These are phyloP conservation scores for Castanospermum australe DNA, from an alignment of 306 rosid species.

Conservation along the genomic window DNA sequence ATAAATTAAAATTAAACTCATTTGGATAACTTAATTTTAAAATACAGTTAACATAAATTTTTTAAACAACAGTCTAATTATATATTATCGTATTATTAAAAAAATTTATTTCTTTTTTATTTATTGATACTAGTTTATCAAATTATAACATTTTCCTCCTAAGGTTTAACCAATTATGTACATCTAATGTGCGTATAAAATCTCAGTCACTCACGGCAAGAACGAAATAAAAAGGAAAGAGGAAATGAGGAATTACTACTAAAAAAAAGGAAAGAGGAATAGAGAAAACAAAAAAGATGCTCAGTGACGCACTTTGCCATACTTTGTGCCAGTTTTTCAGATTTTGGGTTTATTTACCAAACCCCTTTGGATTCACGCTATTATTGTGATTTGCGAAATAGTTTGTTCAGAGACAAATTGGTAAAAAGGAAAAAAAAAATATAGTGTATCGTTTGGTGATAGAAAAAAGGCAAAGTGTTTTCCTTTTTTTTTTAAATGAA, in stretches of 20 bases:
- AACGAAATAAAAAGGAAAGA: neutral
- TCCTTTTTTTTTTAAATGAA: neutral
- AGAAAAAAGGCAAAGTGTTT: neutral
- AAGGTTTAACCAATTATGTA: neutral
- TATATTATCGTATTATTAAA: no score
- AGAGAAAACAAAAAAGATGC: neutral
- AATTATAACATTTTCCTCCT: neutral
- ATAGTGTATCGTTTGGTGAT: neutral
- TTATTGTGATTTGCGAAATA: neutral
- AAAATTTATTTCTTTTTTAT: no score
- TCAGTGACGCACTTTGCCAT: neutral
- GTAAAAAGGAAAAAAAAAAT: neutral
- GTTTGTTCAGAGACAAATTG: neutral
- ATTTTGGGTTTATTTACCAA: neutral
- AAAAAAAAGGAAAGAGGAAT: neutral
- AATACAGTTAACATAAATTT: no score
- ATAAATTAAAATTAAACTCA: no score
- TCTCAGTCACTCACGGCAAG: neutral
- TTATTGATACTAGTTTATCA: no score
- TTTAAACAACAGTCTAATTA: no score
- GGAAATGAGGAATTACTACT: no score
- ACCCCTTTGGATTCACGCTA: slow-evolving; percentile 10
- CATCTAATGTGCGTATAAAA: neutral
- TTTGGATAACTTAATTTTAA: no score
- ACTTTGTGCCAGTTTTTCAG: slow-evolving; percentile 9